Percentiles rank a stretch among this genome's conserved stretches.
These are phyloP conservation scores for Trametes pubescens DNA, from an alignment of 1,284 basidiomycete species.

Conservation along the genomic window DNA sequence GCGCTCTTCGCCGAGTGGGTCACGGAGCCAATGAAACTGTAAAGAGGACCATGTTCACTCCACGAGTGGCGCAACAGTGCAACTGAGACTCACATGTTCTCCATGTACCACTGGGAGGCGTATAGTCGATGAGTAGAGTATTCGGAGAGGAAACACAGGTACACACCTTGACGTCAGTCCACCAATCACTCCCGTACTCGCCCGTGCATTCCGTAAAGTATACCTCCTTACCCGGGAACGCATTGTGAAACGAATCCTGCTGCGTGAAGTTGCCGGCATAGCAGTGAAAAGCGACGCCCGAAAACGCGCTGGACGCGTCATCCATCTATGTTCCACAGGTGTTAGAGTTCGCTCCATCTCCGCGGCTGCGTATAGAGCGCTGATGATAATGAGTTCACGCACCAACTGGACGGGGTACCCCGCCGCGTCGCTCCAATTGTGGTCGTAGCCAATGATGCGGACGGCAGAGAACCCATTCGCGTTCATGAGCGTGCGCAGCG, in stretches of 20 bases:
- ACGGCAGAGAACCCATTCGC: constrained; percentile 52
- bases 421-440: constrained; percentile 59
- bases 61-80: too few species aligned
- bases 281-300: constrained; percentile 61
- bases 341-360: background rate
- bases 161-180: constrained; percentile 76
- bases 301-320: constrained; percentile 53
- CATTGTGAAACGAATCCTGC: constrained; percentile 54
- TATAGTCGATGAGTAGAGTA: too few species aligned
- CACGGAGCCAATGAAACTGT: constrained; percentile 54
- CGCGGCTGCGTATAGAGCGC: background rate
- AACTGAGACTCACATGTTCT: constrained; percentile 60
- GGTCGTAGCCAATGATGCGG: constrained; percentile 57
- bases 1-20: constrained; percentile 57
- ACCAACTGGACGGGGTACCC: constrained; percentile 59
- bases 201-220: constrained; percentile 63
- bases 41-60: background rate
- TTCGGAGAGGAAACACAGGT: too few species aligned
- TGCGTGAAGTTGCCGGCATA: constrained; percentile 51
- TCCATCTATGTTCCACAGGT: constrained; percentile 54
- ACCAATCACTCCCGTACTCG: constrained; percentile 72
- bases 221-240: constrained; percentile 56
- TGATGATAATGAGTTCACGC: constrained; percentile 10
- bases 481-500: constrained; percentile 54
- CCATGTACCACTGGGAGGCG: constrained; percentile 70